phyloP scores from a whole-genome alignment of 1,139 yeast species.

The Hyphopichia burtonii region DNA sequence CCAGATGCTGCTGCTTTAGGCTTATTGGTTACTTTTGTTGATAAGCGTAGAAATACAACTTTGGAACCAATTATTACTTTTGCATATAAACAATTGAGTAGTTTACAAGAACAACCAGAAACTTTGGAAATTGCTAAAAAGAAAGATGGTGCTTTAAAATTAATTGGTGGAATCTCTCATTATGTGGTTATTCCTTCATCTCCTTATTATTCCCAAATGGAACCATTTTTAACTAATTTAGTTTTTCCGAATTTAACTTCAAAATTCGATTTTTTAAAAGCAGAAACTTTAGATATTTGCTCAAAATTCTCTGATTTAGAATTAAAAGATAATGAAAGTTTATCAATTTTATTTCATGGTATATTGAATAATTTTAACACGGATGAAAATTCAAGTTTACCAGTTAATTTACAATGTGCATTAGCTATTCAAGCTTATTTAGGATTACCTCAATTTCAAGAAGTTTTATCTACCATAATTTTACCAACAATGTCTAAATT shows the following conservation, averaged over 20 bases:
- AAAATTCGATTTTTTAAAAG: conserved; percentile 69
- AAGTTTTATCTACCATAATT: conserved; percentile 64
- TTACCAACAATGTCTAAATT: conserved; percentile 82
- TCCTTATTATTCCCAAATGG: conserved; percentile 67
- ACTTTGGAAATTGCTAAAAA: conserved; percentile 61
- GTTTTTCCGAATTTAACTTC: conserved; percentile 74
- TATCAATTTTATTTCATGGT: conserved; percentile 63
- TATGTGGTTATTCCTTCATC: conserved; percentile 54
- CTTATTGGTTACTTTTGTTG: conserved; percentile 62
- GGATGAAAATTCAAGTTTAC: conserved; percentile 53
- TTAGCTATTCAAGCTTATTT: conserved; percentile 82
- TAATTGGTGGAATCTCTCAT: conserved; percentile 71
- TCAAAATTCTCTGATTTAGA: conserved; percentile 67
- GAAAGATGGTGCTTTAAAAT: conserved; percentile 78
- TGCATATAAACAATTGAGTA: conserved; percentile 54
- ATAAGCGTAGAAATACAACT: conserved; percentile 61
- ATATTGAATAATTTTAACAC: conserved; percentile 57
- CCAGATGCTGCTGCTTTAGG: conserved; percentile 72
- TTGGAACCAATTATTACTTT: conserved; percentile 66
- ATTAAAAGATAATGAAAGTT: conserved; percentile 47
- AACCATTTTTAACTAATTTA: conserved; percentile 58
- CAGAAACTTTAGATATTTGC: conserved; percentile 80
- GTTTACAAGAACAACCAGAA: conserved; percentile 39
- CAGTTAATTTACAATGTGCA: conserved; percentile 82
- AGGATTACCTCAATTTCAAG: conserved; percentile 62